Base-by-base conservation (phyloP, 2,329 filamentous ascomycete genomes). In the Bipolaris sorokiniana region DNA sequence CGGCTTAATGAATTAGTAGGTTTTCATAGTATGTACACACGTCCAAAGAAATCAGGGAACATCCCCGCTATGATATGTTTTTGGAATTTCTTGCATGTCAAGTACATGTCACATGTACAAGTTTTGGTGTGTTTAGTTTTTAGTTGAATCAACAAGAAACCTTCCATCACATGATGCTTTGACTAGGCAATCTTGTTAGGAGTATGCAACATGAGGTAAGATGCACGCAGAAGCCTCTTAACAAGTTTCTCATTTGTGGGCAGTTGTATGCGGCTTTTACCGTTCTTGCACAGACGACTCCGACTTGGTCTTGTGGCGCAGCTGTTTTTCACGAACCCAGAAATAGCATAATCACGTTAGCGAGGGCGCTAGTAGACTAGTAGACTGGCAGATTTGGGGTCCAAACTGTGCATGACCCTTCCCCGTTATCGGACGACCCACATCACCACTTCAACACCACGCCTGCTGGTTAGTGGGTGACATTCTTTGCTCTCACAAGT, bases 361-460 rank as follows among this genome's bases (percentile, higher is more conserved):
- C 59, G 56, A 56, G 38, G 49, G 26, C 36, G 41, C 50, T 49
- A 54, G 42, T 49, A 54, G 42, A 31, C 46, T 31, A 26, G 44
- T 9, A 28, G 26, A 28, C n/a, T n/a, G n/a, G 26, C 41, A 48
- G 40, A 26, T 23, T 47, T 41, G 51, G 51, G 56, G 51, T 51
- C 49, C 58, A 50, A 47, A 42, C 37, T 56, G 48, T 55, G 28
- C 28, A 31, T 31, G 28, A 13, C 28, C 28, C 28, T 31, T 31
- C 28, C 54, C 54, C 51, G 54, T 49, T 53, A 18, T 59, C 52
- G 53, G 51, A 44, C 33, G 51, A 37, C 41, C 54, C 31, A 31
- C 28, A 11, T 31, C 40, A 42, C 40, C 40, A 23, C 37, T 31
- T 60, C 61, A 59, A 64, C 61, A 64, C 54, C 58, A 61, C 51